Evolutionary conservation across 257 asterid species (phyloP).

Genomic region (Perilla frutescens): DNA sequence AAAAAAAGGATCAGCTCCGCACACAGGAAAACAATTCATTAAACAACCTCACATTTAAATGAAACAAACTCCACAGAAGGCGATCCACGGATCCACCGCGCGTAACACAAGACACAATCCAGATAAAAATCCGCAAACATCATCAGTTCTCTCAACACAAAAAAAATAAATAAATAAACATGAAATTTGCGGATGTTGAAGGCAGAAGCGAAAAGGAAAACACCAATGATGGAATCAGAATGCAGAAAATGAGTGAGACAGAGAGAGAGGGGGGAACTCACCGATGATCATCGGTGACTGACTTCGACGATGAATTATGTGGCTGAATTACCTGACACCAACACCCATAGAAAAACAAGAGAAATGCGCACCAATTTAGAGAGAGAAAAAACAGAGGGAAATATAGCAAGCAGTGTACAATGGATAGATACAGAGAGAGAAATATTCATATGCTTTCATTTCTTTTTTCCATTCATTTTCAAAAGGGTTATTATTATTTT

Average conservation of each 20-base stretch:
- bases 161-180: background rate
- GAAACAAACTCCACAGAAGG: constrained; percentile 30
- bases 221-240: constrained; percentile 22
- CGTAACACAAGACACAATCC: constrained; percentile 15
- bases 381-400: constrained; percentile 34
- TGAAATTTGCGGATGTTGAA: background rate
- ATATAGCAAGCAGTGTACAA: background rate
- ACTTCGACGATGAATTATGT: constrained; percentile 33
- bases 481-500: constrained; percentile 22
- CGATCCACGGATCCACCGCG: constrained; percentile 31
- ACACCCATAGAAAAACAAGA: constrained; percentile 34
- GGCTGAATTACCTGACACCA: constrained; percentile 33
- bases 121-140: background rate
- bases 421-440: background rate
- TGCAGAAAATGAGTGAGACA: constrained; percentile 21
- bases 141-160: background rate
- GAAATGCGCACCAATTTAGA: constrained; percentile 37
- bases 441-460: background rate
- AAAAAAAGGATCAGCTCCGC: constrained; percentile 17
- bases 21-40: constrained; percentile 11
- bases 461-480: constrained; percentile 2
- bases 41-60: constrained; percentile 22
- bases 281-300: constrained; percentile 42
- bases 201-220: background rate
- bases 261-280: constrained; percentile 11